A percentile compares a stretch with the other conserved stretches of the same genome.
phyloP scores from a whole-genome alignment of 1,284 basidiomycete species.

The Xerocomus minutiporus region DNA sequence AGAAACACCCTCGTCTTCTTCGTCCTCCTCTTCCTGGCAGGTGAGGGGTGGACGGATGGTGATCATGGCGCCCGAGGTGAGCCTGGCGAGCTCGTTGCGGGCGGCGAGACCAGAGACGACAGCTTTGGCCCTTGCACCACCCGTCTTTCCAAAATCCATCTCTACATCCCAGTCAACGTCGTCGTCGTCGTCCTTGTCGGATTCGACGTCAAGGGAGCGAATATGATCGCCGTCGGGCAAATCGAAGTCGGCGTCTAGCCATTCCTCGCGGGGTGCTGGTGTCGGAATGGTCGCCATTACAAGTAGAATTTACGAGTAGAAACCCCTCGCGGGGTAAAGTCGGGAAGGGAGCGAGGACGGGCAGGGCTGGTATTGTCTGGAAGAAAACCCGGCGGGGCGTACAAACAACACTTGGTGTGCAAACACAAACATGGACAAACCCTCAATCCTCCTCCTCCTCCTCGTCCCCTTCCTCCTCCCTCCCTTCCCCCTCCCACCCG shows the following conservation, averaged over 20 bases:
- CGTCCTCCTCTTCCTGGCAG: slow-evolving; percentile 48
- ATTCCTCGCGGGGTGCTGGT: slow-evolving; percentile 64
- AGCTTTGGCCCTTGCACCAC: slow-evolving; percentile 45
- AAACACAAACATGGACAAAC: slow-evolving; percentile 42
- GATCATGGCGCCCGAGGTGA: slow-evolving; percentile 39
- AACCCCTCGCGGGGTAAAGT: slow-evolving; percentile 21
- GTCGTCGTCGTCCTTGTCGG: slow-evolving; percentile 59
- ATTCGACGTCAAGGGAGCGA: slow-evolving; percentile 49
- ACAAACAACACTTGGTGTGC: slow-evolving; percentile 16
- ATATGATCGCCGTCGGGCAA: slow-evolving; percentile 68
- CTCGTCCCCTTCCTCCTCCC: slow-evolving; percentile 44
- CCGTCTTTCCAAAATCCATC: slow-evolving; percentile 60
- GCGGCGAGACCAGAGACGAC: slow-evolving; percentile 37
- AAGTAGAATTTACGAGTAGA: slow-evolving; percentile 17
- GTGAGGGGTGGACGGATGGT: slow-evolving; percentile 61
- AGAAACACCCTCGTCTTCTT: slow-evolving; percentile 60
- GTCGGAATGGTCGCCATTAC: slow-evolving; percentile 47
- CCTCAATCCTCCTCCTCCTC: slow-evolving; percentile 55
- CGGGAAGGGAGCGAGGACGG: slow-evolving; percentile 1
- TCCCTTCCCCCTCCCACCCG: slow-evolving; percentile 38
- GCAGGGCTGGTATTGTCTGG: neutral
- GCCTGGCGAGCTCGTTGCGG: slow-evolving; percentile 28
- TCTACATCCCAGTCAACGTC: slow-evolving; percentile 72
- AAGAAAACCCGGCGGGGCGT: neutral
- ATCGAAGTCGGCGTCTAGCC: slow-evolving; percentile 81